phyloP scores from a whole-genome alignment of 768 basidiomycete genomes.

The Xerocomus spinulosus region DNA sequence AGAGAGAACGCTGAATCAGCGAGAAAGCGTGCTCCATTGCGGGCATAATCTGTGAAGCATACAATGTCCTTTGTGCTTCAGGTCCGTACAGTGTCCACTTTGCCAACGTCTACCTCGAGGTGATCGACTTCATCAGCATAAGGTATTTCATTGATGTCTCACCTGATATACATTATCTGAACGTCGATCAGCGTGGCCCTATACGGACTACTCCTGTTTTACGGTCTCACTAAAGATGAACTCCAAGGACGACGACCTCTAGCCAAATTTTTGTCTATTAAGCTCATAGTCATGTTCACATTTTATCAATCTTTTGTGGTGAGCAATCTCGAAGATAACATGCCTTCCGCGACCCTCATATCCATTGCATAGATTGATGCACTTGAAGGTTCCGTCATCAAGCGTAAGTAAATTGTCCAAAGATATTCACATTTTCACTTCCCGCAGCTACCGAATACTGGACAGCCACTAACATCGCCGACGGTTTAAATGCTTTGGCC shows the following conservation, averaged over 20 bases:
- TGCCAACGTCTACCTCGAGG: slow-evolving; percentile 67
- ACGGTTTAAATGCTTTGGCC: slow-evolving; percentile 78
- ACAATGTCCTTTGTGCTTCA: slow-evolving; percentile 64
- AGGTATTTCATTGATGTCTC: slow-evolving; percentile 40
- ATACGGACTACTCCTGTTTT: slow-evolving; percentile 82
- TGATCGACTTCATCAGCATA: slow-evolving; percentile 77
- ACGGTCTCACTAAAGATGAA: slow-evolving; percentile 75
- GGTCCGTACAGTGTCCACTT: slow-evolving; percentile 54
- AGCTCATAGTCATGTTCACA: slow-evolving; percentile 82
- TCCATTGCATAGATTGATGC: slow-evolving; percentile 49
- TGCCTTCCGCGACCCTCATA: not conserved
- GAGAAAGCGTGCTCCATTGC: slow-evolving; percentile 46
- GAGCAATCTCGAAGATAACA: slow-evolving; percentile 23
- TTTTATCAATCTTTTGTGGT: slow-evolving; percentile 83
- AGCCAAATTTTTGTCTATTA: slow-evolving; percentile 84
- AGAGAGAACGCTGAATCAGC: slow-evolving; percentile 4
- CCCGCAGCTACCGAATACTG: slow-evolving; percentile 66
- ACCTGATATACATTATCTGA: not conserved
- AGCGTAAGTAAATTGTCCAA: slow-evolving; percentile 37
- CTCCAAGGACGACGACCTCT: slow-evolving; percentile 72
- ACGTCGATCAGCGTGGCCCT: slow-evolving; percentile 58
- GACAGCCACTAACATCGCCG: slow-evolving; percentile 78
- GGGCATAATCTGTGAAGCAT: slow-evolving; percentile 73
- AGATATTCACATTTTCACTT: not conserved
- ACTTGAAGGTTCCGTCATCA: slow-evolving; percentile 65